Base-by-base conservation (phyloP, 805 yeast species). In the Candida glaebosa region DNA sequence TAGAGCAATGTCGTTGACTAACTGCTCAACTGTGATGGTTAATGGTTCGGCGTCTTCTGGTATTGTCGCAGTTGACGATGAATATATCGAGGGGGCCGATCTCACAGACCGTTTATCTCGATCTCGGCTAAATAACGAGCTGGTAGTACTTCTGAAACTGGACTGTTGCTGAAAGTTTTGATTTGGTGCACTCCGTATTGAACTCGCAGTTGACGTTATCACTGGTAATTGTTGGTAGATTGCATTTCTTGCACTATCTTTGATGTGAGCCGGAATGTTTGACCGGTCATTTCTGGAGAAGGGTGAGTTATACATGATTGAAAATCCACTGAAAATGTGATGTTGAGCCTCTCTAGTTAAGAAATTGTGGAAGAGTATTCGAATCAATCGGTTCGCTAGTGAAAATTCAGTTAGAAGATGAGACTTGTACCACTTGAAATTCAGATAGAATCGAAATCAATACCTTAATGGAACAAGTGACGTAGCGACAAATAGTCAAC, bases 41-140 rank as follows among this genome's bases (percentile, higher is more conserved):
- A 67, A 53, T 5, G 70, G 73, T 44, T 67, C 73, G 38, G 62
- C 51, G 43, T 69, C 73, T 47, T 69, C 75, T 1, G 75, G 75
- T 30, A 69, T 69, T 14, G 74, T 69, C 34, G 70, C 73, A 1
- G 73, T 68, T 18, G 68, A 59, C 35, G 61, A 56, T 20, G 71
- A 64, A 47, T 67, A 69, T 14, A 68, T 53, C 15, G 71, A 64
- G 2, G 75, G 75, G 1, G 74, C 73, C n/a, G 67, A 60, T 20
- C 75, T 50, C 15, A 67, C 69, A 4, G 69, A 60, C 33, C 73
- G 47, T 41, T 63, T 64, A 5, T 61, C 58, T 35, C 15, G 39
- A 16, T 22, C 36, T 43, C 57, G 46, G 15, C 69, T 61, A 46
- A 67, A 69, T 5, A 69, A 57, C 31, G 66, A 58, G 39, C 68